Evolutionary conservation across 2,329 filamentous ascomycete genomes (phyloP), one percentile per base, ranked within the genome.

Genomic region (Xylaria hypoxylon): DNA sequence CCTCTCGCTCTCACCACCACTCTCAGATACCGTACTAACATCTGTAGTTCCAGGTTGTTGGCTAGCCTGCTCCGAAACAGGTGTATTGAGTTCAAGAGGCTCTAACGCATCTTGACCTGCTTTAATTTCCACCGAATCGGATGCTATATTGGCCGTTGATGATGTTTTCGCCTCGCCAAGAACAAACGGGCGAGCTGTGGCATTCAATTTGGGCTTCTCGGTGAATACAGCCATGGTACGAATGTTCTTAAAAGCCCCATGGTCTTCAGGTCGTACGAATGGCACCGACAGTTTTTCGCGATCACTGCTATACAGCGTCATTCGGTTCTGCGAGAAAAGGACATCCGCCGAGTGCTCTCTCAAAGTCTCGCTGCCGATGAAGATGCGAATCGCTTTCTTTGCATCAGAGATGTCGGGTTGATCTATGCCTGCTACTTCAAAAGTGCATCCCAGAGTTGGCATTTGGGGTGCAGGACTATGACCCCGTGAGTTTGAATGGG

Each of bases 191-290:
- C 80, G 79, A 2, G 86, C 86, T 40, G 78, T 77, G 4, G 81
- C 82, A 64, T 90, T 90, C 31, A 90, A 79, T 69, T 86, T 88
- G 8, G 84, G 84, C 75, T 83, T 88, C 67, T 85, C 86, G 0
- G 85, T 83, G 8, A 81, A 67, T n/a, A 85, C 69, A 64, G 85
- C 86, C 47, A 84, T 84, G 1, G 91, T 94, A 73, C 83, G 88
- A 55, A 98, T 85, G 72, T 90, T 87, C 73, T 92, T 96, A 81
- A 96, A 98, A 0, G 89, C 81, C 3, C 83, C 84, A 63, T 97
- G 93, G 73, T 97, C 91, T 78, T 98, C 96, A 0, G 96, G 96
- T 31, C 96, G 89, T 45, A 97, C 94, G 71, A 99, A 91, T 2
- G 96, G 96, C 38, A 99, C 90, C 17, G 92, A 94, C 13, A 98